Conservation (phyloP, 495 filamentous ascomycete genomes). For the Podospora tetraspora region DNA sequence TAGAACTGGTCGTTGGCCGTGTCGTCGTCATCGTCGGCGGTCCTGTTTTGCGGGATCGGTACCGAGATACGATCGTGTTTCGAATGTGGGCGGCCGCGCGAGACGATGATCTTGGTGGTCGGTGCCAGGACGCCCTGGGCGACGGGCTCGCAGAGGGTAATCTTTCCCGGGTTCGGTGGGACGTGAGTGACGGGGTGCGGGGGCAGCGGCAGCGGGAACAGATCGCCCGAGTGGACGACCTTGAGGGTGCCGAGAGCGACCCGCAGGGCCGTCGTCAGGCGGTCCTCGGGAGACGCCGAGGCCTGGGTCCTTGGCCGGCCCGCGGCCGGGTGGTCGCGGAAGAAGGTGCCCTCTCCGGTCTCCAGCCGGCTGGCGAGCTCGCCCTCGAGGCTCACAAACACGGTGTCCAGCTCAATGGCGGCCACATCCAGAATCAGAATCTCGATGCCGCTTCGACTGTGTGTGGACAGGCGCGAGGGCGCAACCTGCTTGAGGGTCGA, state of each 20-base stretch:
- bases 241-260: conserved; percentile 63
- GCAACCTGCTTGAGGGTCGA: conserved; percentile 53
- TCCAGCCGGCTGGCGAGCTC: conserved; percentile 58
- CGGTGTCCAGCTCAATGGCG: conserved; percentile 70
- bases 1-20: conserved; percentile 84
- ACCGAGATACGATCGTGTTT: conserved; percentile 35
- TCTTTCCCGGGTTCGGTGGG: conserved; percentile 72
- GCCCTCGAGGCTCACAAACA: conserved; percentile 79
- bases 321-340: conserved; percentile 40
- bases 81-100: conserved; percentile 48
- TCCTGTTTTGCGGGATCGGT: conserved; percentile 46
- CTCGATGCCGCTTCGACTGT: conserved; percentile 62
- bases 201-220: conserved; percentile 74
- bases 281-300: conserved; percentile 49
- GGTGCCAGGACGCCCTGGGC: conserved; percentile 76
- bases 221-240: conserved; percentile 77
- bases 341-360: conserved; percentile 53
- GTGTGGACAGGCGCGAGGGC: conserved; percentile 58
- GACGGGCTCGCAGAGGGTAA: conserved; percentile 70
- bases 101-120: conserved; percentile 62
- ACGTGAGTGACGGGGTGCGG: conserved; percentile 88
- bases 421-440: conserved; percentile 76
- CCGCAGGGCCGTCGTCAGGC: conserved; percentile 70
- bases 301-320: conserved; percentile 25
- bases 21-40: conserved; percentile 63